Evolutionary conservation across 2,329 filamentous ascomycete species (phyloP).

Genomic region (Ceratocystis albifundus): DNA sequence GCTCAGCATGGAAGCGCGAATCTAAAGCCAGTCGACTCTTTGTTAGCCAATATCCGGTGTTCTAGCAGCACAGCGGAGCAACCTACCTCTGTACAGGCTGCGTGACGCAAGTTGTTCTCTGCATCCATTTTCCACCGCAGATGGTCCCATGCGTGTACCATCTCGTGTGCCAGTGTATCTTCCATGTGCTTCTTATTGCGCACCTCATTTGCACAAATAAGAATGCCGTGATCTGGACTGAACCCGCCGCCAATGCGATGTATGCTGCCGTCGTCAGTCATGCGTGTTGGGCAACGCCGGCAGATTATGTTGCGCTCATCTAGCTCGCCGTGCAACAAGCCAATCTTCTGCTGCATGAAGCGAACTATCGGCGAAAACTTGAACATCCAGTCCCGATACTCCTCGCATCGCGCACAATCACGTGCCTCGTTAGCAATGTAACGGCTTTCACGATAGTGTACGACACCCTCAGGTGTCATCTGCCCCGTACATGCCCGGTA

Average conservation of each 20-base stretch:
- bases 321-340: conserved; percentile 64
- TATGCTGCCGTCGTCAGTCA: conserved; percentile 47
- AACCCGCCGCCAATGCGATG: conserved; percentile 69
- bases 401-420: conserved; percentile 73
- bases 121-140: conserved; percentile 83
- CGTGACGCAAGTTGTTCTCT: conserved; percentile 66
- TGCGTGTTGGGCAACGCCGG: conserved; percentile 56
- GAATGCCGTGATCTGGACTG: conserved; percentile 71
- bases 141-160: conserved; percentile 96
- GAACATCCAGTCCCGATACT: conserved; percentile 72
- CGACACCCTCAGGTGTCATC: conserved; percentile 55
- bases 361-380: conserved; percentile 73
- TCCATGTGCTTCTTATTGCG: conserved; percentile 70
- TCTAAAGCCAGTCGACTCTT: conserved; percentile 40
- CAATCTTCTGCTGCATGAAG: conserved; percentile 75
- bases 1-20: conserved; percentile 81
- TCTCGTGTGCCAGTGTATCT: conserved; percentile 90
- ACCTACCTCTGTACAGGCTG: conserved; percentile 80
- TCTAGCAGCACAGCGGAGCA: conserved; percentile 1
- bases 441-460: conserved; percentile 66
- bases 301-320: conserved; percentile 68
- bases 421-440: conserved; percentile 63
- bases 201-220: conserved; percentile 88
- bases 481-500: conserved; percentile 69
- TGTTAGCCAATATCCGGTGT: conserved; percentile 19